Percentiles rank a stretch among this genome's conserved stretches.
phyloP scores from a whole-genome alignment of 108 stramenopile genomes.

The Stephanodiscus triporus region DNA sequence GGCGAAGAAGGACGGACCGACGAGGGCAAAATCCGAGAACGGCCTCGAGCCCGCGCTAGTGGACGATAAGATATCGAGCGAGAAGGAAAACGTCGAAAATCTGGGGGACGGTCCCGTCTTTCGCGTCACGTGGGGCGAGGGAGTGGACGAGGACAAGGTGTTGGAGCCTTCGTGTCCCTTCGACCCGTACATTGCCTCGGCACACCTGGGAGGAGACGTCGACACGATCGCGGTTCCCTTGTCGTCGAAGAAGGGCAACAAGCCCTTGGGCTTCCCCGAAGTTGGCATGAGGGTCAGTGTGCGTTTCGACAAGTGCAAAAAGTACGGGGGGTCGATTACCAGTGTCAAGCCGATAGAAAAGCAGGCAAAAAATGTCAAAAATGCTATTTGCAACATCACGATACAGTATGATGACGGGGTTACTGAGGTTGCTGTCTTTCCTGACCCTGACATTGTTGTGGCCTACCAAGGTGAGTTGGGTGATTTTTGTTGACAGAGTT shows the following conservation, averaged over 20 bases:
- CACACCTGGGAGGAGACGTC: slow-evolving; percentile 40
- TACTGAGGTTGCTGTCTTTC: slow-evolving; percentile 62
- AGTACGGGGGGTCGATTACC: slow-evolving; percentile 66
- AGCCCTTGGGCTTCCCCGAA: slow-evolving; percentile 36
- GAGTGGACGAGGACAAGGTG: slow-evolving; percentile 72
- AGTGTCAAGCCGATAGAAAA: slow-evolving; percentile 31
- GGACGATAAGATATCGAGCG: slow-evolving; percentile 9
- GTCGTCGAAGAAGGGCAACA: slow-evolving; percentile 23
- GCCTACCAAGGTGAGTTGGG: slow-evolving; percentile 68
- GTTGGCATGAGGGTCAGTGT: slow-evolving; percentile 78
- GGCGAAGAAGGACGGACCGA: not conserved
- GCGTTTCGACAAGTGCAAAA: slow-evolving; percentile 64
- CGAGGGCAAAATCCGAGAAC: not conserved
- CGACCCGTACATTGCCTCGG: slow-evolving; percentile 61
- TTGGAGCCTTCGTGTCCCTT: slow-evolving; percentile 55
- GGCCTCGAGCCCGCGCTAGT: slow-evolving; percentile 16
- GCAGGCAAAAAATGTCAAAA: slow-evolving; percentile 30
- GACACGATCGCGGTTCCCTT: slow-evolving; percentile 39
- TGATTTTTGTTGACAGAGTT: not conserved
- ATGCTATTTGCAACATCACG: slow-evolving; percentile 39
- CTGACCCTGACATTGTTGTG: slow-evolving; percentile 78
- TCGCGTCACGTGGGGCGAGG: slow-evolving; percentile 85
- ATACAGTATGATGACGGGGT: slow-evolving; percentile 86
- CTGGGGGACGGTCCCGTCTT: slow-evolving; percentile 71
- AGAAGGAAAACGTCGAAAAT: slow-evolving; percentile 14